Evolutionary conservation across 176 grass and related monocot species (phyloP), one percentile per base, ranked within the genome.

Genomic region (Saccharum officinarum): DNA sequence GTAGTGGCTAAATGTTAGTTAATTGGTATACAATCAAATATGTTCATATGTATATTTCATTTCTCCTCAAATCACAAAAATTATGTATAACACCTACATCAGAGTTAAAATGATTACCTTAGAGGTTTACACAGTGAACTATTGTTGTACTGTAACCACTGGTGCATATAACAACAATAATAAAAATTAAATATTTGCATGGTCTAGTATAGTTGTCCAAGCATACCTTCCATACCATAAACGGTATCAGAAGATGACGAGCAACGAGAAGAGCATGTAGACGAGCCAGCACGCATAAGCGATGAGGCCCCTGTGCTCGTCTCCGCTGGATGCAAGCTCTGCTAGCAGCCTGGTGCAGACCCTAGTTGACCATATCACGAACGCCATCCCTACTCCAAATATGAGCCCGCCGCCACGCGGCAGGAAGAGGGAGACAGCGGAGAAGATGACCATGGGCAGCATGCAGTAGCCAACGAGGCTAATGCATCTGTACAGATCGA

Each of bases 391-490:
- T 18, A 93, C 82, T 40, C 87, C 87, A 74, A 95, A 95, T 47
- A 98, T 98, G 80, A 92, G 80, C 1, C 90, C 78, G 3, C 92
- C 91, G 26, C 92, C 95, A 52, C 86, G 87, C 14, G 92, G 95
- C 50, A 98, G 85, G 82, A 98, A 98, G 38, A 98, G 88, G 10
- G 95, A 95, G 11, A 93, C 42, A 30, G 95, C 90, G 4, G 95
- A 98, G 91, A 98, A 98, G 68, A 98, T 98, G 85, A 98, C 95
- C 95, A 98, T 98, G 39, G 95, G 95, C 44, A 98, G 87, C 95
- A 98, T 98, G 78, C 92, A 95, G 83, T 98, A 98, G 30, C 95
- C 95, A 38, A 98, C 92, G 37, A 98, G 80, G 76, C 95, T 98
- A 75, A 98, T 82, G 73, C 95, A 98, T 62, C 93, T 80, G 68